Percentiles rank a stretch among this genome's conserved stretches.
Evolutionary conservation across 1,139 yeast species (phyloP).

Genomic region (Protomyces inundatus): DNA sequence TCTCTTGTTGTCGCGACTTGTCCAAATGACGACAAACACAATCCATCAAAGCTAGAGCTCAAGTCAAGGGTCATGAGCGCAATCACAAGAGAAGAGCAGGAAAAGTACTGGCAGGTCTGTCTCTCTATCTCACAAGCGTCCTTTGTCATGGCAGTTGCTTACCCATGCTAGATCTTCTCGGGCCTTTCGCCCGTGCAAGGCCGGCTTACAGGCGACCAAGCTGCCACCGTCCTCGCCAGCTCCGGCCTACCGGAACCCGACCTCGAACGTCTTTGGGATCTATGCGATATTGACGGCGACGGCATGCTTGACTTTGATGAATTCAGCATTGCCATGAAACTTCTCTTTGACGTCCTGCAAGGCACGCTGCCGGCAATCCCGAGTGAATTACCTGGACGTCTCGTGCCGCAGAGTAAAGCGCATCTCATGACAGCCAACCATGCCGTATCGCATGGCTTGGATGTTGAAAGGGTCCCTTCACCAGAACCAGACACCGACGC

Average conservation of each 20-base stretch:
- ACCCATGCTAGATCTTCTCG: conserved; percentile 68
- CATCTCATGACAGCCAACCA: conserved; percentile 76
- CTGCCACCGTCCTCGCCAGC: conserved; percentile 79
- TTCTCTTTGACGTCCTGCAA: conserved; percentile 84
- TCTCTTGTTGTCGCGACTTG: no score
- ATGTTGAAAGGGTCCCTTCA: conserved; percentile 11
- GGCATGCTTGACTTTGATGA: conserved; percentile 93
- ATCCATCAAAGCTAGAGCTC: no score
- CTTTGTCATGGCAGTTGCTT: conserved; percentile 62
- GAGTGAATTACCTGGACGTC: conserved; percentile 73
- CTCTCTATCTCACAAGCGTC: not conserved
- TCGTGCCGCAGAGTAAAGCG: conserved; percentile 81
- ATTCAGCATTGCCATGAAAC: conserved; percentile 93
- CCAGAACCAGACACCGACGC: conserved; percentile 42
- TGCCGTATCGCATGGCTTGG: conserved; percentile 45
- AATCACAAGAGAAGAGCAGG: conserved; percentile 16
- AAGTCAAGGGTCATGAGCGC: not conserved
- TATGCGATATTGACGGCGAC: conserved; percentile 89
- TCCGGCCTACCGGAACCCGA: conserved; percentile 73
- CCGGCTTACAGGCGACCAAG: conserved; percentile 76
- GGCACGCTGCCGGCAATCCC: conserved; percentile 63
- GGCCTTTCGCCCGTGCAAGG: conserved; percentile 78
- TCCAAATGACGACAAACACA: no score
- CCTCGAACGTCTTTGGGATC: conserved; percentile 79
- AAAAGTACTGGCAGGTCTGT: conserved; percentile 15